Percentiles rank a stretch among this genome's conserved stretches.
phyloP scores from a whole-genome alignment of 1,139 yeast genomes.

The Lodderomyces margitis region DNA sequence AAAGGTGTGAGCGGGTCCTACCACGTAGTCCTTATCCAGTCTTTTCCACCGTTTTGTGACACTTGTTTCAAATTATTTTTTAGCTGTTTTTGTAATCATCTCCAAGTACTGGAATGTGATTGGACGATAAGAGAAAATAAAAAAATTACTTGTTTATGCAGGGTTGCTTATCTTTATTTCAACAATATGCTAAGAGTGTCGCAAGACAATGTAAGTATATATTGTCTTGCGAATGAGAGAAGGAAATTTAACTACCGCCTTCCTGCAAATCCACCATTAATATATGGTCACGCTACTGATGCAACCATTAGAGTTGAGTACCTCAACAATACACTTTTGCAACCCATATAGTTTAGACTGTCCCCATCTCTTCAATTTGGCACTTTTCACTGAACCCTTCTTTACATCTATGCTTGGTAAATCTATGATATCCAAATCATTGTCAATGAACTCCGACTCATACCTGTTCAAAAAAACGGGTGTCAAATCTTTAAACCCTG shows the following conservation, averaged over 20 bases:
- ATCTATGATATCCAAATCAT: constrained; percentile 37
- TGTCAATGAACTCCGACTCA: constrained; percentile 47
- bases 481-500: constrained; percentile 19
- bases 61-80: too few species aligned
- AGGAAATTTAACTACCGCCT: too few species aligned
- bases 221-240: too few species aligned
- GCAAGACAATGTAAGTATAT: background rate
- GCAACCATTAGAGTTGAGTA: constrained; percentile 31
- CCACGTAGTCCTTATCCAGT: too few species aligned
- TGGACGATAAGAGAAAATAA: constrained; percentile 4
- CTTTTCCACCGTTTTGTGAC: too few species aligned
- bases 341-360: constrained; percentile 49
- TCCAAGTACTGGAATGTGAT: background rate
- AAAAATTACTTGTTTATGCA: too few species aligned
- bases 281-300: constrained; percentile 15
- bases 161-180: too few species aligned
- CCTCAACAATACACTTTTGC: constrained; percentile 52
- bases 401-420: constrained; percentile 13
- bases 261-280: constrained; percentile 7
- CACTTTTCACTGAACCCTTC: background rate
- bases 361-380: constrained; percentile 47
- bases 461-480: constrained; percentile 50
- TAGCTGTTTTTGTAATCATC: background rate
- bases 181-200: too few species aligned
- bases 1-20: too few species aligned